Percentiles rank a stretch among this genome's conserved stretches.
phyloP scores from a whole-genome alignment of 805 yeast species.

The Saccharomyces cerevisiae region DNA sequence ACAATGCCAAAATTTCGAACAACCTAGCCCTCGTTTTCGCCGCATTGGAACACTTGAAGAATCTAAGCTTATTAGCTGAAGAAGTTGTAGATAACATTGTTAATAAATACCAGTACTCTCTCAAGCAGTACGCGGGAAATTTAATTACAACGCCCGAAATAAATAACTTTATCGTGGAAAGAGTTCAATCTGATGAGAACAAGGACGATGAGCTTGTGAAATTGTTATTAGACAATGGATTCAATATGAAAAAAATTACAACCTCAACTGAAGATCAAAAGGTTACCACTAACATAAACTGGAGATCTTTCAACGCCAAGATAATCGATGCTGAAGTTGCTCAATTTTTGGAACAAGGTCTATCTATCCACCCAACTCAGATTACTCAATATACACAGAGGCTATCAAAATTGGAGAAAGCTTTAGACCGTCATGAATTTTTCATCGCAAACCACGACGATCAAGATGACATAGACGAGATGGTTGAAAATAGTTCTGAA shows the following conservation, averaged over 20 bases:
- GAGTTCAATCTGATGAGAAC: slow-evolving; percentile 10
- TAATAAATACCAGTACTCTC: slow-evolving; percentile 23
- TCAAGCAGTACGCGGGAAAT: slow-evolving; percentile 23
- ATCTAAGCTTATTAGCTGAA: slow-evolving; percentile 10
- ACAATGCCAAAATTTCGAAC: slow-evolving; percentile 15
- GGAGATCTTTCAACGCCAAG: slow-evolving; percentile 55
- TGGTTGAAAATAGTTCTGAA: slow-evolving; percentile 35
- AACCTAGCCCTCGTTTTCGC: slow-evolving; percentile 22
- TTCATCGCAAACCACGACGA: slow-evolving; percentile 42
- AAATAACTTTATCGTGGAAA: slow-evolving; percentile 14
- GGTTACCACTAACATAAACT: slow-evolving; percentile 40
- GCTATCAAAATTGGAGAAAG: slow-evolving; percentile 60
- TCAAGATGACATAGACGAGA: slow-evolving; percentile 41
- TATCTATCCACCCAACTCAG: slow-evolving; percentile 29
- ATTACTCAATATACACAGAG: slow-evolving; percentile 47
- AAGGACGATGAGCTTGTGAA: slow-evolving; percentile 31
- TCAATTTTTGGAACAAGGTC: slow-evolving; percentile 40
- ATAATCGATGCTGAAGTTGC: slow-evolving; percentile 69
- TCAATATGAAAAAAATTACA: slow-evolving; percentile 6
- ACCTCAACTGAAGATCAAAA: slow-evolving; percentile 11
- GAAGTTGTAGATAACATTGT: slow-evolving; percentile 16
- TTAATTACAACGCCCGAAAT: slow-evolving; percentile 18
- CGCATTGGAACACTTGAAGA: slow-evolving; percentile 15
- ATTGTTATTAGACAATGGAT: slow-evolving; percentile 30
- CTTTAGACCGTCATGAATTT: slow-evolving; percentile 49